Percentiles rank a stretch among this genome's conserved stretches.
Evolutionary conservation across 1,284 basidiomycete species (phyloP).

Genomic region (Ganoderma boninense): DNA sequence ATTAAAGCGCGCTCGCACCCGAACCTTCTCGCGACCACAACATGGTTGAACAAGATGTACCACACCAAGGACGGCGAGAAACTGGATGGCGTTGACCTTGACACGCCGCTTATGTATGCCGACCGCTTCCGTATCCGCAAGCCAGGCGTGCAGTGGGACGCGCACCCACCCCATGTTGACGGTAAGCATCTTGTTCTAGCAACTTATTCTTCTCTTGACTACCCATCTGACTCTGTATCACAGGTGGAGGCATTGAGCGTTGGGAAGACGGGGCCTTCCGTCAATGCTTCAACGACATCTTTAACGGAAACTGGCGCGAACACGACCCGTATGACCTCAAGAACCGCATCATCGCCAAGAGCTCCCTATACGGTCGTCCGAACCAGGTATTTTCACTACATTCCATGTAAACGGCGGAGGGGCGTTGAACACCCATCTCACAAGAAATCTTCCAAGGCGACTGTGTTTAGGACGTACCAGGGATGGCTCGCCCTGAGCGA

Average conservation of each 20-base stretch:
- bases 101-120: slow-evolving; percentile 77
- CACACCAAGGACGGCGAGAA: slow-evolving; percentile 48
- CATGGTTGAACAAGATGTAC: slow-evolving; percentile 74
- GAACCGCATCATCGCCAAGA: slow-evolving; percentile 67
- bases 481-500: slow-evolving; percentile 79
- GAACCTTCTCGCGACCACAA: slow-evolving; percentile 66
- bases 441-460: slow-evolving; percentile 48
- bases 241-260: slow-evolving; percentile 82
- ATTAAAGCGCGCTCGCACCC: slow-evolving; percentile 80
- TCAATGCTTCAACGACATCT: slow-evolving; percentile 70
- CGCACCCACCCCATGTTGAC: slow-evolving; percentile 83
- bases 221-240: too few relatives aligned
- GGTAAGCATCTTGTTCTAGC: slow-evolving; percentile 45
- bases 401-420: neutral
- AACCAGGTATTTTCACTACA: slow-evolving; percentile 54
- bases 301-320: slow-evolving; percentile 72
- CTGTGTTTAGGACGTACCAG: slow-evolving; percentile 85
- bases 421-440: neutral
- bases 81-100: slow-evolving; percentile 68
- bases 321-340: slow-evolving; percentile 78
- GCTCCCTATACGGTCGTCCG: slow-evolving; percentile 66
- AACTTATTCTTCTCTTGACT: neutral
- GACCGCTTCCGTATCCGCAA: slow-evolving; percentile 87
- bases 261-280: slow-evolving; percentile 85
- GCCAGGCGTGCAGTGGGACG: slow-evolving; percentile 72